These are phyloP conservation scores for Capsicum rhomboideum DNA, from an alignment of 257 asterid species.

Conservation along the genomic window DNA sequence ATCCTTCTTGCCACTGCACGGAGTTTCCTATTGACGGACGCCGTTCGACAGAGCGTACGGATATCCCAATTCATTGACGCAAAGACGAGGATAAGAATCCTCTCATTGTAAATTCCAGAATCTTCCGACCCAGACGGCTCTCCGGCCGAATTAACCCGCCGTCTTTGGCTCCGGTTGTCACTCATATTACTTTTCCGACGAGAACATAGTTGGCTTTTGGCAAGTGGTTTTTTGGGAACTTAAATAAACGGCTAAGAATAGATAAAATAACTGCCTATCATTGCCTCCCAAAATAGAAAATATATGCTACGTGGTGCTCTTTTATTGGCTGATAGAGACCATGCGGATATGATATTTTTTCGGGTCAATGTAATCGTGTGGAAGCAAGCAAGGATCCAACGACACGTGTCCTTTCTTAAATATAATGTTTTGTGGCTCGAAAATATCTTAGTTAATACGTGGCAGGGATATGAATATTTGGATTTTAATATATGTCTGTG, in stretches of 20 bases:
- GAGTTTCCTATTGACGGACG: conserved; percentile 44
- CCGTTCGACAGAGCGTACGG: conserved; percentile 34
- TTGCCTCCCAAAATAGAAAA: background rate
- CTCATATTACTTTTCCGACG: conserved; percentile 15
- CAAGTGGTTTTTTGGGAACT: background rate
- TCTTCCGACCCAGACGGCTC: conserved; percentile 22
- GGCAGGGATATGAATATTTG: background rate
- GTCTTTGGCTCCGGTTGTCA: conserved; percentile 17
- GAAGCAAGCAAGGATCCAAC: background rate
- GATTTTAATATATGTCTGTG: background rate
- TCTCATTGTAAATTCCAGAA: conserved; percentile 59
- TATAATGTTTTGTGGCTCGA: background rate
- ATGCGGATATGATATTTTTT: background rate
- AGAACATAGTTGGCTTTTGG: background rate
- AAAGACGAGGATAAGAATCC: conserved; percentile 37
- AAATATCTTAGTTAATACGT: conserved; percentile 14
- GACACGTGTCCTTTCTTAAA: conserved; percentile 9
- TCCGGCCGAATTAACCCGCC: background rate
- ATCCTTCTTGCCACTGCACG: conserved; percentile 63
- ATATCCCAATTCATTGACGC: conserved; percentile 65
- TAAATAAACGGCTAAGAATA: background rate
- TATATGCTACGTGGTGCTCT: background rate
- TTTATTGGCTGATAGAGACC: conserved; percentile 1
- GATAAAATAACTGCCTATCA: background rate
- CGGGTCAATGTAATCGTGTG: background rate